These are phyloP conservation scores for Elymus sibiricus DNA, from an alignment of 176 grass and related monocot genomes.

Conservation along the genomic window DNA sequence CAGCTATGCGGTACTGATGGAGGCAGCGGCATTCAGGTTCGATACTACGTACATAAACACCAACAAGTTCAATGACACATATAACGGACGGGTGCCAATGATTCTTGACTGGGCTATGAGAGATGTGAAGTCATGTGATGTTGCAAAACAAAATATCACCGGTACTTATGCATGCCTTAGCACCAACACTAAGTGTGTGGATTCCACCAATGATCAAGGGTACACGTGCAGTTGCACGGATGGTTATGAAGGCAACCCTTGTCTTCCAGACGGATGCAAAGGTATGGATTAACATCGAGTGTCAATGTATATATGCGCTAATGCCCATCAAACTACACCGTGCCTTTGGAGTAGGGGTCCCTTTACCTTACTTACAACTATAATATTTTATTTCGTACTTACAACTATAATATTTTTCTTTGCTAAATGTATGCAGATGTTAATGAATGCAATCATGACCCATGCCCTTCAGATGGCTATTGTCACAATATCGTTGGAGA, in stretches of 20 bases:
- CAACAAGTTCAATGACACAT: background rate
- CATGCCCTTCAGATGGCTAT: constrained; percentile 17
- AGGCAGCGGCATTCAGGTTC: background rate
- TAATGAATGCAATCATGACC: constrained; percentile 3
- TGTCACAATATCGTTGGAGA: background rate
- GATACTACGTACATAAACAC: background rate
- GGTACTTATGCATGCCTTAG: constrained; percentile 21
- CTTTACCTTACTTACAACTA: background rate
- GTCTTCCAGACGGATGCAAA: constrained; percentile 22
- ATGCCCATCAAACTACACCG: background rate
- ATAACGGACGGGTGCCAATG: background rate
- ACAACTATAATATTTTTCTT: background rate
- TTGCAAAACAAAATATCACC: background rate
- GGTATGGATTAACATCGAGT: background rate
- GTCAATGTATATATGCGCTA: background rate
- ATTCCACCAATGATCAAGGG: background rate
- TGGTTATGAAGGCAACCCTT: constrained; percentile 28
- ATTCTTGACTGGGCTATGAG: background rate
- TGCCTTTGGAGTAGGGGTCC: background rate
- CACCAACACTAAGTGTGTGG: background rate
- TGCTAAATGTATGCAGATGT: background rate
- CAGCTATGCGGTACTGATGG: constrained; percentile 22
- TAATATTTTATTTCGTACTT: background rate
- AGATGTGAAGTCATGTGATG: background rate
- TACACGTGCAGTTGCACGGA: constrained; percentile 10